Percentiles rank a stretch among this genome's conserved stretches.
These are phyloP conservation scores for Capronia americana DNA, from an alignment of 2,329 filamentous ascomycete species.

Conservation along the genomic window DNA sequence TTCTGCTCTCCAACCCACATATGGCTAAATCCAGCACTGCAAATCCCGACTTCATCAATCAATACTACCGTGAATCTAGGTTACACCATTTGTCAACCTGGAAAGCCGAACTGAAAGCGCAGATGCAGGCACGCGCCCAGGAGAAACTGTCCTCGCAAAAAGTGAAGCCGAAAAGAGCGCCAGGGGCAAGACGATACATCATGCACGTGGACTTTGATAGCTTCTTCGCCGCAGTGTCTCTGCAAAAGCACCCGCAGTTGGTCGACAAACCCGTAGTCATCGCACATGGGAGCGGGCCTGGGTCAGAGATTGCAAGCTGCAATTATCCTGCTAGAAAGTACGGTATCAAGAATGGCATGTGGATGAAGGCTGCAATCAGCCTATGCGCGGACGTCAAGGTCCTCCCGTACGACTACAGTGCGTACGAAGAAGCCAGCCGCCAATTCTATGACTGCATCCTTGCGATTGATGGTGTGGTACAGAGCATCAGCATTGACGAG, in stretches of 20 bases:
- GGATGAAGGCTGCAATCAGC: conserved; percentile 91
- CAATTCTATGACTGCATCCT: conserved; percentile 87
- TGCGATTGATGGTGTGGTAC: conserved; percentile 78
- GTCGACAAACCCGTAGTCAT: conserved; percentile 83
- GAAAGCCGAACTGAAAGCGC: conserved; percentile 93
- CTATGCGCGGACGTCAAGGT: conserved; percentile 86
- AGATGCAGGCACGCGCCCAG: conserved; percentile 78
- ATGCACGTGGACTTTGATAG: conserved; percentile 98
- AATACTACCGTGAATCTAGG: conserved; percentile 93
- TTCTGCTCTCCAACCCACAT: conserved; percentile 80
- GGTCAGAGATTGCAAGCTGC: conserved; percentile 95
- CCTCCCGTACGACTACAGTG: conserved; percentile 93
- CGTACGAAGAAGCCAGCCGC: conserved; percentile 88
- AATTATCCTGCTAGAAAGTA: conserved; percentile 89
- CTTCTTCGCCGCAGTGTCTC: conserved; percentile 94
- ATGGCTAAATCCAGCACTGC: conserved; percentile 88
- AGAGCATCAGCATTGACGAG: conserved; percentile 97
- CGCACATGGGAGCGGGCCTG: conserved; percentile 81
- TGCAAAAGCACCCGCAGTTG: conserved; percentile 77
- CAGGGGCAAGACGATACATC: conserved; percentile 77
- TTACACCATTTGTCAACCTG: conserved; percentile 94
- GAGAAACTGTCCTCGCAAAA: conserved; percentile 65
- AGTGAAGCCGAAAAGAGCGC: conserved; percentile 59
- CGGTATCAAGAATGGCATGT: conserved; percentile 97
- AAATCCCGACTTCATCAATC: conserved; percentile 90